These are phyloP conservation scores for Psilocybe sp. DNA, from an alignment of 768 basidiomycete genomes.

Conservation along the genomic window DNA sequence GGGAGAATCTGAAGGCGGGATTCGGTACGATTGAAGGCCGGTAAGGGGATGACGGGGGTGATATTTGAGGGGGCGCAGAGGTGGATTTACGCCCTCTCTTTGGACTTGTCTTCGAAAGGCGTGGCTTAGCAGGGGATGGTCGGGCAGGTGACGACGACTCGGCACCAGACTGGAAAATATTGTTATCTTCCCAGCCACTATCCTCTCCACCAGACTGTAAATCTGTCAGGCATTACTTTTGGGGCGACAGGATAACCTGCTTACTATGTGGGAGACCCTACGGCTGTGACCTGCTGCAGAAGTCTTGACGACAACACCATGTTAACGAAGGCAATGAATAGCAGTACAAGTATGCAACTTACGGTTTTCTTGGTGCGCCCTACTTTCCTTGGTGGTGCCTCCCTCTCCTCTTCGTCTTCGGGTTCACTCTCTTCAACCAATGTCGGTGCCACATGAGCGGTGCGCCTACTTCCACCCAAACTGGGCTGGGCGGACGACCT, in stretches of 20 bases:
- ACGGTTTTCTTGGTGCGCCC: conserved; percentile 61
- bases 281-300: conserved; percentile 52
- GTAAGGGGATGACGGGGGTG: conserved; percentile 37
- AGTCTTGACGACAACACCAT: conserved; percentile 26
- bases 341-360: conserved; percentile 10
- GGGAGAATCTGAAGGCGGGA: conserved; percentile 21
- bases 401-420: conserved; percentile 53
- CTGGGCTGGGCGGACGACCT: conserved; percentile 77
- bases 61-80: conserved; percentile 64
- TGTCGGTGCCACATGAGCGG: conserved; percentile 36
- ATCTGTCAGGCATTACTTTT: conserved; percentile 2
- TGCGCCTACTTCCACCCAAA: conserved; percentile 46
- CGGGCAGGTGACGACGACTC: conserved; percentile 80
- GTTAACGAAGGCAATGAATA: conserved; percentile 1
- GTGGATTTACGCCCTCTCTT: conserved; percentile 66
- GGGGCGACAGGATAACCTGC: not conserved
- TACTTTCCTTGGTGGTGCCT: conserved; percentile 54
- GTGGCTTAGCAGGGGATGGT: conserved; percentile 51
- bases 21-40: conserved; percentile 45
- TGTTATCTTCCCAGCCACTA: conserved; percentile 89
- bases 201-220: conserved; percentile 45
- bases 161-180: conserved; percentile 87
- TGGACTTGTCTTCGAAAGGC: conserved; percentile 39
- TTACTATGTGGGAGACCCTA: conserved; percentile 48
- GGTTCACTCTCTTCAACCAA: conserved; percentile 76